A percentile compares a stretch with the other conserved stretches of the same genome.
Evolutionary conservation across 768 basidiomycete species (phyloP).

Genomic region (Pisolithus microcarpus): DNA sequence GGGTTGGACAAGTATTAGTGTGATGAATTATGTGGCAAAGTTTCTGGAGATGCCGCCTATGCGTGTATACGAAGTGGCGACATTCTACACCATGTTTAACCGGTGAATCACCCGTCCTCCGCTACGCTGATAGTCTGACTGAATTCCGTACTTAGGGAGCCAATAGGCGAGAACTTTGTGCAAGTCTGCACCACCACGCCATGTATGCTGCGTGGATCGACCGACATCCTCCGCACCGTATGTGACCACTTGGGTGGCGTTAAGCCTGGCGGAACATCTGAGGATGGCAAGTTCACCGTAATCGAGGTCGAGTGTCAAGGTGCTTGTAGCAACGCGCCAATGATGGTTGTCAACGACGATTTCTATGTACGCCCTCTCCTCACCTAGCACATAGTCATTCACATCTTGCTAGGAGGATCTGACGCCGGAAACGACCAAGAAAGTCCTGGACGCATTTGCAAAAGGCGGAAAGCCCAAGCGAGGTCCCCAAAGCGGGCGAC

Average conservation of each 20-base stretch:
- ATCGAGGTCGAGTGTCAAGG: constrained; percentile 99
- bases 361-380: constrained; percentile 68
- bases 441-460: constrained; percentile 70
- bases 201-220: constrained; percentile 91
- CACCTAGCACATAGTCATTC: constrained; percentile 2
- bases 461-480: constrained; percentile 83
- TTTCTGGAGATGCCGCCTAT: constrained; percentile 92
- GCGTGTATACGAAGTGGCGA: constrained; percentile 99
- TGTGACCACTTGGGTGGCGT: constrained; percentile 77
- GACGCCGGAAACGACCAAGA: constrained; percentile 68
- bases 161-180: constrained; percentile 88
- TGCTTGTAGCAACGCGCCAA: constrained; percentile 96
- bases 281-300: constrained; percentile 94
- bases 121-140: not conserved
- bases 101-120: constrained; percentile 48
- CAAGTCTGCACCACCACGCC: constrained; percentile 99
- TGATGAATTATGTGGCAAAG: constrained; percentile 98
- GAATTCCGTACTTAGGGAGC: constrained; percentile 53
- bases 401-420: constrained; percentile 63
- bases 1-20: constrained; percentile 96
- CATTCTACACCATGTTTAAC: constrained; percentile 99
- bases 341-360: constrained; percentile 94
- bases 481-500: constrained; percentile 86
- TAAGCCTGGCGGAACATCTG: constrained; percentile 86
- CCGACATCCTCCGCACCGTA: constrained; percentile 81